These are phyloP conservation scores for Carex littledalei DNA, from an alignment of 176 grass and related monocot genomes.

Conservation along the genomic window DNA sequence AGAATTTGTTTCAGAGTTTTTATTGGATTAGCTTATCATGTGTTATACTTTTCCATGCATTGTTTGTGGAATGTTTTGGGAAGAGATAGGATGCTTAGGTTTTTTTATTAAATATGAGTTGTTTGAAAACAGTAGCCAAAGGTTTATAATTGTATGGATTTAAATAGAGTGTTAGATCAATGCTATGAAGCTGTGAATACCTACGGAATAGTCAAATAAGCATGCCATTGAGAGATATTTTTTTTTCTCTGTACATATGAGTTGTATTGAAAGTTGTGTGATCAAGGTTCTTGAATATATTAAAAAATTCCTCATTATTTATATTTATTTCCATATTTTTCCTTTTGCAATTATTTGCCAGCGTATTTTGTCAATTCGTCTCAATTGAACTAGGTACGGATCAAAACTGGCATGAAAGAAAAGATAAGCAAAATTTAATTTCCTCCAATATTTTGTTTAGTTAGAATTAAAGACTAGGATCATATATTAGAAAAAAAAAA, in stretches of 20 bases:
- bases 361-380: not conserved
- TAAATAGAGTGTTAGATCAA: not conserved
- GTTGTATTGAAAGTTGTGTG: not conserved
- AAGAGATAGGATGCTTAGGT: not conserved
- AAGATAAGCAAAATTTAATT: too few species aligned
- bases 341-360: not conserved
- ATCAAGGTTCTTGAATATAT: not conserved
- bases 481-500: too few species aligned
- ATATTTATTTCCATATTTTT: too few species aligned
- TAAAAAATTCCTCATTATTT: not conserved
- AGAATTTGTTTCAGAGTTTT: constrained; percentile 44
- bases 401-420: too few species aligned
- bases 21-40: constrained; percentile 10
- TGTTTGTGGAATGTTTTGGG: not conserved
- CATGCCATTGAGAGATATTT: not conserved
- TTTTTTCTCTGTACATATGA: constrained; percentile 1
- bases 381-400: not conserved
- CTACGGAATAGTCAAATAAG: not conserved
- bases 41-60: not conserved
- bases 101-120: not conserved
- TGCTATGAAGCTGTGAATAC: not conserved
- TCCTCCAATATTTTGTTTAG: too few species aligned
- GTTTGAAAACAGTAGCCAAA: not conserved
- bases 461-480: too few species aligned
- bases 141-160: not conserved